These are phyloP conservation scores for Evansstolkia leycettana DNA, from an alignment of 495 filamentous ascomycete species.

Conservation along the genomic window DNA sequence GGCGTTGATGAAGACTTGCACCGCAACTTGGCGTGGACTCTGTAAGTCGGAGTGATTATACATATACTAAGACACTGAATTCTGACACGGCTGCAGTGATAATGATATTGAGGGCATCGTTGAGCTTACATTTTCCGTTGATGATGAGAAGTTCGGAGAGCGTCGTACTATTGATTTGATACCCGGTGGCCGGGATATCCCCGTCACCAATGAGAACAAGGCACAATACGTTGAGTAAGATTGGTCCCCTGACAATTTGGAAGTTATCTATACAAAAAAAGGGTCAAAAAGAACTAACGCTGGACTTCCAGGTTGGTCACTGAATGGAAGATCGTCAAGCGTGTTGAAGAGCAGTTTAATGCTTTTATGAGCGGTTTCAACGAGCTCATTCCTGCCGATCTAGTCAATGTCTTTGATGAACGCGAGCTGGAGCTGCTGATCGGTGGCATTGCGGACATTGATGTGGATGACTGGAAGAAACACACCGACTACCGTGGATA, in stretches of 20 bases:
- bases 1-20: conserved; percentile 97
- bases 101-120: conserved; percentile 91
- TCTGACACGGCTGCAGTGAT: conserved; percentile 41
- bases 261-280: conserved; percentile 2
- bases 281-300: neutral
- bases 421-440: conserved; percentile 93
- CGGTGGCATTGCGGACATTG: conserved; percentile 97
- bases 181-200: conserved; percentile 77
- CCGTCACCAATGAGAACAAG: conserved; percentile 96
- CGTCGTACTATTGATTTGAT: conserved; percentile 86
- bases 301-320: conserved; percentile 61
- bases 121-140: conserved; percentile 88
- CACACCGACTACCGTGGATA: conserved; percentile 99
- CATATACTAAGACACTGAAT: neutral
- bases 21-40: conserved; percentile 85
- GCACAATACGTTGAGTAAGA: conserved; percentile 81
- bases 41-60: conserved; percentile 37
- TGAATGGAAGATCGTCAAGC: conserved; percentile 98
- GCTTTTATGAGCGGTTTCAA: conserved; percentile 97
- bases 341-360: conserved; percentile 94
- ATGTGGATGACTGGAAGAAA: conserved; percentile 99
- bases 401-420: conserved; percentile 98
- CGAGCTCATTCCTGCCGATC: conserved; percentile 88
- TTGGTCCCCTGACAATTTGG: neutral
- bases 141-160: conserved; percentile 95